Percentiles rank a stretch among this genome's conserved stretches.
Evolutionary conservation across 352 stramenopile species (phyloP).

Genomic region (Pythium plurisporium): DNA sequence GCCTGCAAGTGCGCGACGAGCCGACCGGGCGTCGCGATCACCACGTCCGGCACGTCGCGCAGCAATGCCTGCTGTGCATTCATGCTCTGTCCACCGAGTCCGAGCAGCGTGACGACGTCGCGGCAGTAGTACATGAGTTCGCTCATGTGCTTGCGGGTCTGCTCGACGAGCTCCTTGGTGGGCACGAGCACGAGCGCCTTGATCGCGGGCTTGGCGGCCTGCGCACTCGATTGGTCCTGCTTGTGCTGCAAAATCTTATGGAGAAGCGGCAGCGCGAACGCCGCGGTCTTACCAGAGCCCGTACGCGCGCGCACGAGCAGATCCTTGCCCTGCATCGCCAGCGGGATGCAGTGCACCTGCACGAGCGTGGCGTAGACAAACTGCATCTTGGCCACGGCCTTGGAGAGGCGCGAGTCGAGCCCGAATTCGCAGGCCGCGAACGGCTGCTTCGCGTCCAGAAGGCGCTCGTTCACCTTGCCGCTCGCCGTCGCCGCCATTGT

Average conservation of each 20-base stretch:
- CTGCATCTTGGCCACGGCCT: constrained; percentile 91
- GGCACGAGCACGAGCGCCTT: constrained; percentile 95
- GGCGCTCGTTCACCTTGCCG: constrained; percentile 57
- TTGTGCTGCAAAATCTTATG: constrained; percentile 91
- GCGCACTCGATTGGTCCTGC: constrained; percentile 36
- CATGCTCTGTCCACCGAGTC: constrained; percentile 89
- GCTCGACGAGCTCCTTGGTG: constrained; percentile 96
- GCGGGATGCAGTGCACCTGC: constrained; percentile 92
- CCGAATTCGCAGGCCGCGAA: constrained; percentile 84
- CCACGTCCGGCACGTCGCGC: constrained; percentile 87
- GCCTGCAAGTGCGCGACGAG: constrained; percentile 88
- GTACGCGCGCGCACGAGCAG: constrained; percentile 90
- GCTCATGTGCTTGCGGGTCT: constrained; percentile 88
- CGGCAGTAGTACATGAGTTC: constrained; percentile 97
- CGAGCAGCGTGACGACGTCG: constrained; percentile 90
- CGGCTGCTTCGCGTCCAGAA: constrained; percentile 74
- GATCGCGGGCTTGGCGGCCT: constrained; percentile 36
- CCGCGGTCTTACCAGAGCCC: constrained; percentile 92
- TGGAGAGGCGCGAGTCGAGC: constrained; percentile 89
- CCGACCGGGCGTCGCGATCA: constrained; percentile 93
- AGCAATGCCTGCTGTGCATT: constrained; percentile 84
- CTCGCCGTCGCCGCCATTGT: constrained; percentile 25
- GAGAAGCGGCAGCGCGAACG: constrained; percentile 90
- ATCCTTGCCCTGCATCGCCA: constrained; percentile 92
- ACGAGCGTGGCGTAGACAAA: constrained; percentile 94